Percentiles rank a stretch among this genome's conserved stretches.
phyloP scores from a whole-genome alignment of 2,329 filamentous ascomycete genomes.

The Nigrospora sphaerica region DNA sequence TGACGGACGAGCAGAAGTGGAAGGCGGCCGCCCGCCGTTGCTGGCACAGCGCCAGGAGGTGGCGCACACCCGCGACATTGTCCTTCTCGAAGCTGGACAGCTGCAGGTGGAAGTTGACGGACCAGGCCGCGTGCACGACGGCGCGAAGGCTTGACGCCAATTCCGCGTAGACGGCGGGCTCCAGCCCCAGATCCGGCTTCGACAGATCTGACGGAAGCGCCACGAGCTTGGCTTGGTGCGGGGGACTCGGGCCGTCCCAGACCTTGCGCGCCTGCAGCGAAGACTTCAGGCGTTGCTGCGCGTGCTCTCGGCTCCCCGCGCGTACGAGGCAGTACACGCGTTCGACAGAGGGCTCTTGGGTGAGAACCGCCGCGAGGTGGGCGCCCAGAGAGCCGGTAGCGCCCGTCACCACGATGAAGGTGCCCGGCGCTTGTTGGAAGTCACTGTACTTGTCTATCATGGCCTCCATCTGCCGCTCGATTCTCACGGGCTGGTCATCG shows the following conservation, averaged over 20 bases:
- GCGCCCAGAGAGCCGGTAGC: constrained; percentile 59
- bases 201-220: constrained; percentile 32
- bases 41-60: constrained; percentile 31
- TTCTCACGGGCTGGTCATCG: constrained; percentile 15
- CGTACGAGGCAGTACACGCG: constrained; percentile 46
- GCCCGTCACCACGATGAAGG: constrained; percentile 46
- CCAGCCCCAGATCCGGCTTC: constrained; percentile 31
- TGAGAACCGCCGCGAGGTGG: constrained; percentile 53
- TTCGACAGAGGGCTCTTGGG: constrained; percentile 45
- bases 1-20: constrained; percentile 44
- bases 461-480: constrained; percentile 33
- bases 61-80: constrained; percentile 34
- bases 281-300: constrained; percentile 10
- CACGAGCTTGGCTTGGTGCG: constrained; percentile 21
- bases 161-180: constrained; percentile 13
- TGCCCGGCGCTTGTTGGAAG: constrained; percentile 17
- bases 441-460: constrained; percentile 36
- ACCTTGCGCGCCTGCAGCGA: constrained; percentile 22
- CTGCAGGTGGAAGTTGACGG: constrained; percentile 49
- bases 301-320: constrained; percentile 20
- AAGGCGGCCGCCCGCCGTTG: constrained; percentile 21
- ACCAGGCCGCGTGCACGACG: constrained; percentile 46
- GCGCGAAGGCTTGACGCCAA: constrained; percentile 25
- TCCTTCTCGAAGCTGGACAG: constrained; percentile 41
- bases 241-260: constrained; percentile 15